Conservation (phyloP, 164 flowering plant species). For the Tinospora cordifolia region DNA sequence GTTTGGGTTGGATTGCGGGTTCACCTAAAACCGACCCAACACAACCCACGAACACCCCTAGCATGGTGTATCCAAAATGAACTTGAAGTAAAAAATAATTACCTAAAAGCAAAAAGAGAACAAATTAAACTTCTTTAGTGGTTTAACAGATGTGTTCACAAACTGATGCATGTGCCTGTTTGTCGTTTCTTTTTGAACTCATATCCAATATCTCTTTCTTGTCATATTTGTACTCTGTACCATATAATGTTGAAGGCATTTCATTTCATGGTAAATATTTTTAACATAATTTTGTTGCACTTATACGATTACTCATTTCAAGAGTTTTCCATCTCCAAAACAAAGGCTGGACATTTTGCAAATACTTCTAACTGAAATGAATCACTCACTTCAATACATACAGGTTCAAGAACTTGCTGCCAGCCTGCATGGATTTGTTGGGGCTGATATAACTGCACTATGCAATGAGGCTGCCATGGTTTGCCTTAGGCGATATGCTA, state of each 20-base stretch:
- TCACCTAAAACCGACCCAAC: too few species aligned
- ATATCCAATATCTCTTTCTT: not conserved
- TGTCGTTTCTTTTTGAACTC: not conserved
- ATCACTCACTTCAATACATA: conserved; percentile 48
- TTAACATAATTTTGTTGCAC: not conserved
- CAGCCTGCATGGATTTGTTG: conserved; percentile 89
- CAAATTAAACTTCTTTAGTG: too few species aligned
- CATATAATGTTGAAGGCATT: not conserved
- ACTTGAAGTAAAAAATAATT: too few species aligned
- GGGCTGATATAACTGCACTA: conserved; percentile 87
- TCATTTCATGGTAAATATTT: not conserved
- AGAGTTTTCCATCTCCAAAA: conserved; percentile 84
- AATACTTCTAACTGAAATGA: conserved; percentile 49
- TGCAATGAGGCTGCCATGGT: conserved; percentile 74
- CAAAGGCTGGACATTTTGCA: conserved; percentile 71
- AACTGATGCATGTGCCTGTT: too few species aligned
- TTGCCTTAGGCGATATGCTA: conserved; percentile 52
- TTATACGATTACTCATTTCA: conserved; percentile 25
- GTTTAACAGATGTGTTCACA: too few species aligned
- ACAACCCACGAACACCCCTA: too few species aligned
- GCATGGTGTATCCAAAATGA: too few species aligned
- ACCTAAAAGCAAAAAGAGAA: too few species aligned
- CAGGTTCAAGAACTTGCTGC: conserved; percentile 59
- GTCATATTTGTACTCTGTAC: not conserved
- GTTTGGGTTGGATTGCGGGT: too few species aligned